A percentile compares a stretch with the other conserved stretches of the same genome.
phyloP scores from a whole-genome alignment of 768 basidiomycete genomes.

The Clitopilus passeckerianus region DNA sequence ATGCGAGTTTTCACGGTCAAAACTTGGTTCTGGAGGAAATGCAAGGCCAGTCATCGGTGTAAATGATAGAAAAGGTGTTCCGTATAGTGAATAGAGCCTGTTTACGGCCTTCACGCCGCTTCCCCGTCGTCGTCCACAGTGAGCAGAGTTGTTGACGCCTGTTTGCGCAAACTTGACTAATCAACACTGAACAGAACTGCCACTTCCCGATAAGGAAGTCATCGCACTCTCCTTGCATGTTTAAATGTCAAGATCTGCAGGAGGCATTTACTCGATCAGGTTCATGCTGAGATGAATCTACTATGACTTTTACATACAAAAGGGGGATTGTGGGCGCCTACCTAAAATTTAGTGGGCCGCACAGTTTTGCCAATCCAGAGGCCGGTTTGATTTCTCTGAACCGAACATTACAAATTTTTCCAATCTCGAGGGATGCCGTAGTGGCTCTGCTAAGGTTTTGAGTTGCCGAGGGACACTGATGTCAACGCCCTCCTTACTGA shows the following conservation, averaged over 20 bases:
- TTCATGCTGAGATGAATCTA: not conserved
- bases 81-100: not conserved
- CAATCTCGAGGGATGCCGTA: not conserved
- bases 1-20: constrained; percentile 52
- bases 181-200: not conserved
- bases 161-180: not conserved
- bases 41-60: constrained; percentile 54
- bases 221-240: not conserved
- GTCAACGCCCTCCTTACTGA: not conserved
- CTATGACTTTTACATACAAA: not conserved
- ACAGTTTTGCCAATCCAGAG: not conserved
- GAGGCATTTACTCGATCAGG: not conserved
- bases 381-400: not conserved
- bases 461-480: not conserved
- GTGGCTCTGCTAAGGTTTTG: not conserved
- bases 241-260: not conserved
- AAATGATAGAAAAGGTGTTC: not conserved
- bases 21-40: constrained; percentile 43
- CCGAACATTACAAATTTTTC: not conserved
- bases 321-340: not conserved
- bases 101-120: not conserved
- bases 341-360: not conserved
- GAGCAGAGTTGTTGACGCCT: not conserved
- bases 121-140: not conserved
- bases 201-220: not conserved